Conservation (phyloP, 1,139 yeast genomes). For the Suhomyces maxii region DNA sequence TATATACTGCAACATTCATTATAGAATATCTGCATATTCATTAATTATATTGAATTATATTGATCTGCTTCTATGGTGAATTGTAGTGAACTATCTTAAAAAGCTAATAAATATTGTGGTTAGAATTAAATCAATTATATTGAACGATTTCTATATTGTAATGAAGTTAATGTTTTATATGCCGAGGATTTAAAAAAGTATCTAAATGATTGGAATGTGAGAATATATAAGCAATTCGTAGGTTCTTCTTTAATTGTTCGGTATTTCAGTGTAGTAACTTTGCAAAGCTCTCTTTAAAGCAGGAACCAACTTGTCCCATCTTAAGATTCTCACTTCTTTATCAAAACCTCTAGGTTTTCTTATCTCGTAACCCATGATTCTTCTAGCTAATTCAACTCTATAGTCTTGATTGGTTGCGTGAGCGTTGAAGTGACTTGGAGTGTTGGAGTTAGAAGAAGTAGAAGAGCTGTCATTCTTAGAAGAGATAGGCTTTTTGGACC, state of each 20-base stretch:
- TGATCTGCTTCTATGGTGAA: not conserved
- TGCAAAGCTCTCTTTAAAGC: slow-evolving; percentile 64
- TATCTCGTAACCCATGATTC: slow-evolving; percentile 64
- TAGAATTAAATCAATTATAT: no score
- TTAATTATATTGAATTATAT: no score
- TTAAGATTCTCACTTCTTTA: slow-evolving; percentile 61
- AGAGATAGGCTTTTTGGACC: slow-evolving; percentile 61
- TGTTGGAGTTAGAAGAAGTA: slow-evolving; percentile 8
- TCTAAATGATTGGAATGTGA: not conserved
- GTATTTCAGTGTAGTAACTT: slow-evolving; percentile 60
- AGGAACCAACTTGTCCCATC: slow-evolving; percentile 60
- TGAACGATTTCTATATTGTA: no score
- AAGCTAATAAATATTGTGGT: no score
- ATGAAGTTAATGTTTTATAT: no score
- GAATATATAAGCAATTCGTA: not conserved
- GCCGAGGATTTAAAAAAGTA: not conserved
- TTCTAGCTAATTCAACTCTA: slow-evolving; percentile 56
- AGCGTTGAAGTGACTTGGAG: slow-evolving; percentile 11
- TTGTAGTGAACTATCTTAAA: no score
- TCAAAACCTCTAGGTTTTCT: slow-evolving; percentile 69
- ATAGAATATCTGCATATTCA: no score
- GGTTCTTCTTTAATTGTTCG: slow-evolving; percentile 16
- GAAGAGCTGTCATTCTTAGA: slow-evolving; percentile 42
- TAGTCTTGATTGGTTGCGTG: slow-evolving; percentile 40
- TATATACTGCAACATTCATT: no score